Evolutionary conservation across 768 basidiomycete genomes (phyloP), one percentile per base, ranked within the genome.

Genomic region (Podaxis mareebaensis): DNA sequence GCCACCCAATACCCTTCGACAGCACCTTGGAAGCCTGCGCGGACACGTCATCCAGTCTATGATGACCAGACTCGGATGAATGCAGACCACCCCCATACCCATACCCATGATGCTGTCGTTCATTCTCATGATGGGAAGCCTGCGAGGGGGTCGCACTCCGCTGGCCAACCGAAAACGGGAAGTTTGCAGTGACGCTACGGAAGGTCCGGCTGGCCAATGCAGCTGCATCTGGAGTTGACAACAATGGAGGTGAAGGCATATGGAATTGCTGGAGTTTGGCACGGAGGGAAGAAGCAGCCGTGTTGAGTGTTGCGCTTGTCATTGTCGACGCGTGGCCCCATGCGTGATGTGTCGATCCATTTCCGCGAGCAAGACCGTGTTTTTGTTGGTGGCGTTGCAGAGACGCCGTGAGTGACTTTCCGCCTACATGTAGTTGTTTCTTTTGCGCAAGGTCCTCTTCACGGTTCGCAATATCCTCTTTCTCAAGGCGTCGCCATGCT

Each of bases 1-100:
- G 80, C 96, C 96, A 99, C 30, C 96, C 96, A 58, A 99, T 93
- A 7, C 96, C 96, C 70, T 90, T 90, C 40, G 93, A 91, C 46
- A 99, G 74, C 3, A 87, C 93, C 36, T 89, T 83, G 54, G 87
- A 85, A 2, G 93, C 93, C 68, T 90, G 88, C n/a, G 83, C 73
- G 20, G 88, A 85, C 46, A 91, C 87, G 58, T 90, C 90, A 17
- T 83, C 86, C 42, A 75, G 76, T 63, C 77, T 75, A 53, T 79
- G 73, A 53, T 78, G 75, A 59, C 75, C 82, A 56, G 80, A 68
- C 42, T 78, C 76, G 15, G 78, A 77, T 26, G 65, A 64, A 64
- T 76, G 75, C 52, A 79, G 78, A 46, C 74, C 74, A n/a, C 73
- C 73, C 10, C 36, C 48, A 30, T 30, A 36, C 11, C 39, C 40